Conservation (phyloP, 2,329 filamentous ascomycete genomes). For the Magnaporthiopsis incrustans region DNA sequence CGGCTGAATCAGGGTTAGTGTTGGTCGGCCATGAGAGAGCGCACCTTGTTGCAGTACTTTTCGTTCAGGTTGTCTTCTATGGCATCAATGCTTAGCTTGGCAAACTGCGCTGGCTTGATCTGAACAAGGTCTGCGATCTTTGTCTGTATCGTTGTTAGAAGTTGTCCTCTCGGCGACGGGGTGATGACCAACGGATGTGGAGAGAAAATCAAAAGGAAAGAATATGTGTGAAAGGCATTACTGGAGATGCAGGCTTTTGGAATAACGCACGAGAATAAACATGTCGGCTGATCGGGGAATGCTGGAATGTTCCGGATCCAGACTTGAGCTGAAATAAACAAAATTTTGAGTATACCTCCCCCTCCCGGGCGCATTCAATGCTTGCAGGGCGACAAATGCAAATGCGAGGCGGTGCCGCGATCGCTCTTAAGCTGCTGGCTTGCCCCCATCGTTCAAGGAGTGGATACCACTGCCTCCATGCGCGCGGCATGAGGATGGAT, state of each 20-base stretch:
- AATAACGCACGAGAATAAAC: constrained; percentile 41
- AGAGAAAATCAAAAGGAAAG: neutral
- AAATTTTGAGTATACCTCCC: no score
- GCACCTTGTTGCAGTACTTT: constrained; percentile 89
- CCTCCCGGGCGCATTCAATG: no score
- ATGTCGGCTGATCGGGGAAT: constrained; percentile 21
- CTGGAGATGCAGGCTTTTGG: neutral
- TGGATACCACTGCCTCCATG: neutral
- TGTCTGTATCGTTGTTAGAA: constrained; percentile 47
- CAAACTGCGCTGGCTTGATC: constrained; percentile 82
- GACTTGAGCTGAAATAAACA: neutral
- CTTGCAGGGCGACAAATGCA: neutral
- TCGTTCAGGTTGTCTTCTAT: constrained; percentile 96
- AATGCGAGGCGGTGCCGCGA: no score
- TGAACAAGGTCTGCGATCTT: constrained; percentile 92
- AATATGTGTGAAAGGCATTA: neutral
- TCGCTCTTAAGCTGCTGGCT: no score
- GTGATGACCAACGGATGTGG: neutral
- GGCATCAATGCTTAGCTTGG: constrained; percentile 70
- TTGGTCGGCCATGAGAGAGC: neutral
- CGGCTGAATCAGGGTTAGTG: neutral
- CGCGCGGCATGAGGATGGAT: neutral
- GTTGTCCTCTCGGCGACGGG: no score
- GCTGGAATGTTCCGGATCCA: neutral
- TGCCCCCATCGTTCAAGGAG: neutral